Evolutionary conservation across 2,329 filamentous ascomycete genomes (phyloP), one percentile per base, ranked within the genome.

Genomic region (Trichoderma harzianum): DNA sequence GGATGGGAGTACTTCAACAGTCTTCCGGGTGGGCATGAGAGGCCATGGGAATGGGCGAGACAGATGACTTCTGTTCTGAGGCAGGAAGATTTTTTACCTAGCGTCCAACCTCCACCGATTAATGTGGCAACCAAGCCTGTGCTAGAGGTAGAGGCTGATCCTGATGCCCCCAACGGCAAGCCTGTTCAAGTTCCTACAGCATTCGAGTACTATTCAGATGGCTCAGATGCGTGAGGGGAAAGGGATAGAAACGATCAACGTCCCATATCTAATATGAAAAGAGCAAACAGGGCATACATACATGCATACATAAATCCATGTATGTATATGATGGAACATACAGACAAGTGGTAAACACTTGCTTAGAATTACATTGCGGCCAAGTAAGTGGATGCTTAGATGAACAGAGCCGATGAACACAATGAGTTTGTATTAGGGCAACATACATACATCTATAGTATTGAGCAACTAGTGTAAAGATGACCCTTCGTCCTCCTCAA

Each of bases 1-100:
- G 94, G 94, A 3, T 98, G 95, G 95, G 95, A 98, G 83, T 97
- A 96, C 79, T 97, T 95, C 83, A 97, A 97, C 83, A 89, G 91
- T 70, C 80, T 90, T 72, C 92, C 93, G 0, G 91, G 90, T 1
- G 90, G 88, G 28, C 79, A 78, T 2, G 83, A 84, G 14, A 82
- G 85, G 70, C 92, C 93, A 0, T 95, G 92, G 91, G 86, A 92
- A 75, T 97, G 94, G 94, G 93, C 92, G 0, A 86, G 85, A 61
- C 86, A 86, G 71, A 91, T 96, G 85, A 89, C 90, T 0, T 79
- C 74, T 55, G 78, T 83, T 71, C 74, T 84, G 74, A 78, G 84
- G 55, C 70, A 77, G 2, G 76, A 80, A 66, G 65, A 72, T 18
- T 78, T 81, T 8, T 10, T 53, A 18, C 24, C 32, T 26, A 70